These are phyloP conservation scores for Azolla pinnata DNA, from an alignment of 75 land plant species.

Conservation along the genomic window DNA sequence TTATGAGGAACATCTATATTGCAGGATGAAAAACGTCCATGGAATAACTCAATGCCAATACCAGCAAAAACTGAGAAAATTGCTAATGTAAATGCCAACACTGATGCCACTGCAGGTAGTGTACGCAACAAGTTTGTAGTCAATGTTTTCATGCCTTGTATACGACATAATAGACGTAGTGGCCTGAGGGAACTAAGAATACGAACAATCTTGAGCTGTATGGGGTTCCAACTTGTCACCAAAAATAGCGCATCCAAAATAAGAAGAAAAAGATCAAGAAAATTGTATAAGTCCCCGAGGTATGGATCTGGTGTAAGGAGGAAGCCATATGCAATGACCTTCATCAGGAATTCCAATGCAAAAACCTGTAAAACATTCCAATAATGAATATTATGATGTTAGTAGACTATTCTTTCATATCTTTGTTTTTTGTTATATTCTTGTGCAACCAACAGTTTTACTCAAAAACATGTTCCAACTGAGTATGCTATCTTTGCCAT, in stretches of 20 bases:
- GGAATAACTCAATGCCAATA: slow-evolving; percentile 23
- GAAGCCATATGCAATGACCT: slow-evolving; percentile 21
- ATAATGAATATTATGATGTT: background rate
- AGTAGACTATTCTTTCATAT: background rate
- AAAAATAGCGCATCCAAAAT: slow-evolving; percentile 19
- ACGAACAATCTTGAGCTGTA: slow-evolving; percentile 3
- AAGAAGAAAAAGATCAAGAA: slow-evolving; percentile 23
- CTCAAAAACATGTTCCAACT: background rate
- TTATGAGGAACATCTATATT: slow-evolving; percentile 8
- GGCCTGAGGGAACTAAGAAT: slow-evolving; percentile 20
- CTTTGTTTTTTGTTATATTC: background rate
- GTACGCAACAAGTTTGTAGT: slow-evolving; percentile 19
- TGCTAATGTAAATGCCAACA: slow-evolving; percentile 21
- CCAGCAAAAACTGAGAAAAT: slow-evolving; percentile 26
- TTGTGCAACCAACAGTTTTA: background rate
- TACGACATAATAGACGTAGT: slow-evolving; percentile 23
- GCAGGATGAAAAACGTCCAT: slow-evolving; percentile 15
- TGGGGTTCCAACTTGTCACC: background rate
- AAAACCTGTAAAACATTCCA: slow-evolving; percentile 12
- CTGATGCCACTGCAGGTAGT: slow-evolving; percentile 22
- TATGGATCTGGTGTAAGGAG: slow-evolving; percentile 32
- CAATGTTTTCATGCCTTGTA: slow-evolving; percentile 16
- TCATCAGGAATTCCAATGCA: slow-evolving; percentile 14
- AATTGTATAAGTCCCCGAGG: slow-evolving; percentile 28
- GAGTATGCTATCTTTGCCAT: too few relatives aligned